Evolutionary conservation across 371 early-diverging fungal species (phyloP).

Genomic region (Thermomucor indicae-seudaticae): DNA sequence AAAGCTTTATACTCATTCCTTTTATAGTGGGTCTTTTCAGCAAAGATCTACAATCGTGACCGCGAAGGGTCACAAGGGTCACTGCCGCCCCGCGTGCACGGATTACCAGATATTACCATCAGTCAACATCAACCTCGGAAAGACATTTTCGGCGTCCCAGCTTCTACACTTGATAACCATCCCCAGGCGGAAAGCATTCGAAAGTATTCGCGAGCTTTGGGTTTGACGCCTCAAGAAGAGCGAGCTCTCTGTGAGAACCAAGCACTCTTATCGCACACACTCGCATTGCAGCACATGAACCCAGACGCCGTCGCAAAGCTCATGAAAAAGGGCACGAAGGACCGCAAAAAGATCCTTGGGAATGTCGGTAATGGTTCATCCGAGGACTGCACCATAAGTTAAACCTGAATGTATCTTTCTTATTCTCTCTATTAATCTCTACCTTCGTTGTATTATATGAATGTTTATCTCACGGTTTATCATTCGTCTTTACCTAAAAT

Average conservation of each 20-base stretch:
- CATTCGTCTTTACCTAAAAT: too few species aligned
- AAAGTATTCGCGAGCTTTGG: constrained; percentile 28
- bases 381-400: constrained; percentile 23
- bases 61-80: constrained; percentile 1
- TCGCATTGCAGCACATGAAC: constrained; percentile 22
- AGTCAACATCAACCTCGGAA: too few species aligned
- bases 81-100: constrained; percentile 2
- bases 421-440: not conserved
- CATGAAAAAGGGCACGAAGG: constrained; percentile 12
- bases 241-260: constrained; percentile 32
- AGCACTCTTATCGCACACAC: constrained; percentile 33
- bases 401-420: not conserved
- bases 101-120: not conserved
- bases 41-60: constrained; percentile 24
- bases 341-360: constrained; percentile 4
- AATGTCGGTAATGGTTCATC: constrained; percentile 3
- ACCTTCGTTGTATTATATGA: not conserved
- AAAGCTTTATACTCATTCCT: not conserved
- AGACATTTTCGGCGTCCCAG: too few species aligned
- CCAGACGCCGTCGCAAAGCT: constrained; percentile 16
- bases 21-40: constrained; percentile 20
- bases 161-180: constrained; percentile 7
- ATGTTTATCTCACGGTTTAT: not conserved
- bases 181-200: constrained; percentile 33
- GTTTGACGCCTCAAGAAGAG: constrained; percentile 38